Percentiles rank a stretch among this genome's conserved stretches.
Evolutionary conservation across 495 filamentous ascomycete species (phyloP).

Genomic region (Poronia punctata): DNA sequence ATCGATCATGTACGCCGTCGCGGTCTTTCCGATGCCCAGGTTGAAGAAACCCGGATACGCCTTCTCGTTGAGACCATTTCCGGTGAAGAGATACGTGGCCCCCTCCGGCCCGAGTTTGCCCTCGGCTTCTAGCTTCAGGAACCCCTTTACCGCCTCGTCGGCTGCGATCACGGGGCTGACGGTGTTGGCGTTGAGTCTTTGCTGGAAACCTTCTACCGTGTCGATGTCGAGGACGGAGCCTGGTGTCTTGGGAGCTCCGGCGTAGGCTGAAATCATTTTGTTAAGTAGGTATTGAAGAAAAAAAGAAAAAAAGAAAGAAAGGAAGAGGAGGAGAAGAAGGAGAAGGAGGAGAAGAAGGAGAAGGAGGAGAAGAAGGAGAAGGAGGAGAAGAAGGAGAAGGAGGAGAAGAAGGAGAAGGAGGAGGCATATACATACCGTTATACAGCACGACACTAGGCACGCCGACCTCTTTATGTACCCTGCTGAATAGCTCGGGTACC

Average conservation of each 20-base stretch:
- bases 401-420: background rate
- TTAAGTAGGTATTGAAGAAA: background rate
- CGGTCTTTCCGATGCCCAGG: slow-evolving; percentile 31
- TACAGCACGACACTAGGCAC: slow-evolving; percentile 24
- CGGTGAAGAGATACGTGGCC: slow-evolving; percentile 35
- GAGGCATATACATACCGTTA: slow-evolving; percentile 17
- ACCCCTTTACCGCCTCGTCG: slow-evolving; percentile 25
- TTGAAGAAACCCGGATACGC: slow-evolving; percentile 22
- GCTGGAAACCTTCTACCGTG: slow-evolving; percentile 15
- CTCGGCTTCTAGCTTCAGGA: slow-evolving; percentile 6
- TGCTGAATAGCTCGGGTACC: slow-evolving; percentile 32
- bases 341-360: slow-evolving; percentile 1
- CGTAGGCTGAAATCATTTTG: slow-evolving; percentile 1
- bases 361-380: background rate
- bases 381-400: background rate
- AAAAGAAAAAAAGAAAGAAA: background rate
- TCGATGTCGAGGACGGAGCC: slow-evolving; percentile 12
- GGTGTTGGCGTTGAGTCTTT: slow-evolving; percentile 24
- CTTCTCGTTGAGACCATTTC: slow-evolving; percentile 28
- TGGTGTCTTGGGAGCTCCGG: background rate
- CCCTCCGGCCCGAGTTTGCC: slow-evolving; percentile 14
- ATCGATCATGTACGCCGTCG: slow-evolving; percentile 27
- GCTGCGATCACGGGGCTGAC: slow-evolving; percentile 37
- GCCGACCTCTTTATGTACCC: slow-evolving; percentile 34
- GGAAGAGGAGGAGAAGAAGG: slow-evolving; percentile 3